These are phyloP conservation scores for Vaccinium corymbosum DNA, from an alignment of 148 eudicot species.

Conservation along the genomic window DNA sequence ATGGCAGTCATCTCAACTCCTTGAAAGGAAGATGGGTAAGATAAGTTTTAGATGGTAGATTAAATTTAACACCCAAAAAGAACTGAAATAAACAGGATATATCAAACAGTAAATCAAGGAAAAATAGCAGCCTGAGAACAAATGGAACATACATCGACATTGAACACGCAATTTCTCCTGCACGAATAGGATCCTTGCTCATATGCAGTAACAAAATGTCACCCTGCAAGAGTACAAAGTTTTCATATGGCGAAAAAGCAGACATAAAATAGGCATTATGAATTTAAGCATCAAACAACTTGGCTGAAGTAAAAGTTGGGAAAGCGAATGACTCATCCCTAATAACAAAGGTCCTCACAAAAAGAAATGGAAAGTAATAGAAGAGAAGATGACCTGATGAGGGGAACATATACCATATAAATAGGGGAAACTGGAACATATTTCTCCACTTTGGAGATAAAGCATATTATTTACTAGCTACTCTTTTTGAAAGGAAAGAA, in stretches of 20 bases:
- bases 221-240: conserved; percentile 41
- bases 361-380: background rate
- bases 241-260: background rate
- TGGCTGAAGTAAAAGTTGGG: conserved; percentile 3
- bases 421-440: background rate
- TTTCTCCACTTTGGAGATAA: background rate
- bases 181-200: conserved; percentile 41
- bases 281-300: background rate
- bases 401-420: background rate
- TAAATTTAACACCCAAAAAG: background rate
- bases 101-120: background rate
- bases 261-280: background rate
- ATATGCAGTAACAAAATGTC: conserved; percentile 37
- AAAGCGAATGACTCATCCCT: background rate
- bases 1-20: background rate
- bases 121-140: background rate
- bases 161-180: conserved; percentile 76
- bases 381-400: background rate
- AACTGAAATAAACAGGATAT: background rate
- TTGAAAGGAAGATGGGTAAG: background rate
- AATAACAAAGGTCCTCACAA: background rate
- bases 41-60: background rate
- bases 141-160: conserved; percentile 43
- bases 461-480: background rate
- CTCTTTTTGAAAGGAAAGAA: background rate